Evolutionary conservation across 768 basidiomycete genomes (phyloP), one percentile per base, ranked within the genome.

Genomic region (Russula brevipes): DNA sequence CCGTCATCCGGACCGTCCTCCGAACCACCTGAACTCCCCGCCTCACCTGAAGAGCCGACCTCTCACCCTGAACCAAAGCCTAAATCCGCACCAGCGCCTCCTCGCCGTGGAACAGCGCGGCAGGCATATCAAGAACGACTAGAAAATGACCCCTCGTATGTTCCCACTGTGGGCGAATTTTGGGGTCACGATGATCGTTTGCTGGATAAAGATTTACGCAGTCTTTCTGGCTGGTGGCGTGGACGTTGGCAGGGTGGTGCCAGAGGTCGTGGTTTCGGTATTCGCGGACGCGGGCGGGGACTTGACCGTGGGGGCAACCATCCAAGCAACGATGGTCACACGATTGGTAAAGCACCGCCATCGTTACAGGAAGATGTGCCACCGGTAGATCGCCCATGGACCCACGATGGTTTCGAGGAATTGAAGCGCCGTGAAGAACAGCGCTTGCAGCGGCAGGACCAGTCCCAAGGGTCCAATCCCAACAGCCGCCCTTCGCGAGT

Each of bases 101-200:
- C 80, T 16, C 75, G 76, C 24, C 68, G 78, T 3, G 82, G 82
- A 61, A 80, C 83, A 30, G 90, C 86, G 44, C 89, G 94, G 53
- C 91, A 94, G 72, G 89, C 85, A 19, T 96, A 97, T 74, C 87
- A 91, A 66, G 82, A 90, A 66, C 85, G 87, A 36, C 78, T 96
- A 31, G 87, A 91, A 61, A 78, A 75, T 11, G 94, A 97, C 72
- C 94, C 94, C 2, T 90, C 91, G 2, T 94, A 87, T 72, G 89
- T 92, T 35, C 94, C 94, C 30, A 88, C 86, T 31, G 89, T 95
- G 30, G 94, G 94, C 59, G 88, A 87, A 65, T 97, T 97, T 71
- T 97, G 92, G 93, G 87, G 90, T 5, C 94, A 97, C 71, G 94
- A 97, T 73, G 94, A 96, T 72, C 86, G 94, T 52, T 76, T 94